A percentile compares a stretch with the other conserved stretches of the same genome.
Evolutionary conservation across 2,329 filamentous ascomycete genomes (phyloP).

Genomic region (Aspergillus sp.): DNA sequence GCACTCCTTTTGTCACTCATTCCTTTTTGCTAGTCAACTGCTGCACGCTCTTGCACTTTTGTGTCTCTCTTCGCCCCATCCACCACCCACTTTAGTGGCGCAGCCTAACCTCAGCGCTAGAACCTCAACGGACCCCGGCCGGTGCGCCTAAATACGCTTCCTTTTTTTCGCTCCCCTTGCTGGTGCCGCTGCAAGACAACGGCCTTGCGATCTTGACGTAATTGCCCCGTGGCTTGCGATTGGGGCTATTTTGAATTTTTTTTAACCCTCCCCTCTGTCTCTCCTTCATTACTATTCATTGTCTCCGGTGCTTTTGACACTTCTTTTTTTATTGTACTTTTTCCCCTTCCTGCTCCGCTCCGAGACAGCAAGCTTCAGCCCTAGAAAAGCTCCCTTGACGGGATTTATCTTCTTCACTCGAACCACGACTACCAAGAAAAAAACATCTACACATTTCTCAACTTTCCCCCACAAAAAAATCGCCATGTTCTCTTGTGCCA

Average conservation of each 20-base stretch:
- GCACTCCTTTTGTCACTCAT: conserved; percentile 9
- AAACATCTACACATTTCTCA: background rate
- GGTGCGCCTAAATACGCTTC: conserved; percentile 19
- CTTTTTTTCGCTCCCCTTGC: conserved; percentile 12
- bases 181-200: conserved; percentile 24
- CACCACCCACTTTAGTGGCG: conserved; percentile 19
- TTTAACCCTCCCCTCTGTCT: conserved; percentile 17
- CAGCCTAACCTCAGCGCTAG: conserved; percentile 22
- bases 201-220: conserved; percentile 26
- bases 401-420: conserved; percentile 16
- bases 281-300: conserved; percentile 16
- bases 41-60: conserved; percentile 7
- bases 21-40: conserved; percentile 7
- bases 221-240: conserved; percentile 23
- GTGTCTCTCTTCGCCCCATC: conserved; percentile 12
- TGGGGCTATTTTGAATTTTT: conserved; percentile 21
- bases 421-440: conserved; percentile 7
- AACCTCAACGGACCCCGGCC: conserved; percentile 19
- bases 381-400: conserved; percentile 24
- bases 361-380: conserved; percentile 11
- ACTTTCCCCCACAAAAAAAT: conserved; percentile 5
- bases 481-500: conserved; percentile 51
- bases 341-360: conserved; percentile 12
- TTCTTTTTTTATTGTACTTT: conserved; percentile 18
- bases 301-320: conserved; percentile 26